Conservation (phyloP, 1,284 basidiomycete genomes). For the Cryptococcus neoformans region DNA sequence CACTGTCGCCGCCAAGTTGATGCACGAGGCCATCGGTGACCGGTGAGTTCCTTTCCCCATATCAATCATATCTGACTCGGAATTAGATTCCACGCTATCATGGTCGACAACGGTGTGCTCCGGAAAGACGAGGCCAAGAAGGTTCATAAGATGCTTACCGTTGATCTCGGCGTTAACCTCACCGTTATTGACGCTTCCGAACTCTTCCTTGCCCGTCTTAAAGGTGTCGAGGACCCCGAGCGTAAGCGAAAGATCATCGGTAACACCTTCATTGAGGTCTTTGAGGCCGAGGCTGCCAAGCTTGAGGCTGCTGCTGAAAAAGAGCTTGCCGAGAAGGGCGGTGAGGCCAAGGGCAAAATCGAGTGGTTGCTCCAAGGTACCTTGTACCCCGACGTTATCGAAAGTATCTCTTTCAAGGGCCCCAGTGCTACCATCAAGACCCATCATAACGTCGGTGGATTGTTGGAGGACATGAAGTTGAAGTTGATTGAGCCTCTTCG, state of each 20-base stretch:
- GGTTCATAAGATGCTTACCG: constrained; percentile 93
- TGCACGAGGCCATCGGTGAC: constrained; percentile 99
- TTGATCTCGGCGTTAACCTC: constrained; percentile 92
- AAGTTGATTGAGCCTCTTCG: constrained; percentile 97
- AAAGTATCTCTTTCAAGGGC: constrained; percentile 99
- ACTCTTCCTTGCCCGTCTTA: constrained; percentile 84
- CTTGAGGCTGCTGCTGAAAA: constrained; percentile 79
- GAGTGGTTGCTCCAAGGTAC: constrained; percentile 99
- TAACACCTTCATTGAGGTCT: constrained; percentile 98
- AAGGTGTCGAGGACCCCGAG: constrained; percentile 93
- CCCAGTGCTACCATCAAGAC: constrained; percentile 99
- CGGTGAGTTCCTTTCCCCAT: constrained; percentile 54
- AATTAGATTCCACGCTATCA: constrained; percentile 92
- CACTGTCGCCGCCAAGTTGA: constrained; percentile 96
- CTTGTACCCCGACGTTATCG: constrained; percentile 98
- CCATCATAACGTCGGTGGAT: constrained; percentile 97
- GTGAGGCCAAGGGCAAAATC: constrained; percentile 78
- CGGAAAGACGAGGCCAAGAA: constrained; percentile 87
- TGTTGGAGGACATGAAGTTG: constrained; percentile 97
- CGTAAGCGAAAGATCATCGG: constrained; percentile 98
- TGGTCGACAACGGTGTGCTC: constrained; percentile 99
- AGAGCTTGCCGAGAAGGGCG: constrained; percentile 62
- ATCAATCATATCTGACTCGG: not conserved
- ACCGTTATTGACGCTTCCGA: constrained; percentile 95
- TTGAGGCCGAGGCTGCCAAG: constrained; percentile 88